These are phyloP conservation scores for Colletotrichum coccodes DNA, from an alignment of 2,329 filamentous ascomycete species.

Conservation along the genomic window DNA sequence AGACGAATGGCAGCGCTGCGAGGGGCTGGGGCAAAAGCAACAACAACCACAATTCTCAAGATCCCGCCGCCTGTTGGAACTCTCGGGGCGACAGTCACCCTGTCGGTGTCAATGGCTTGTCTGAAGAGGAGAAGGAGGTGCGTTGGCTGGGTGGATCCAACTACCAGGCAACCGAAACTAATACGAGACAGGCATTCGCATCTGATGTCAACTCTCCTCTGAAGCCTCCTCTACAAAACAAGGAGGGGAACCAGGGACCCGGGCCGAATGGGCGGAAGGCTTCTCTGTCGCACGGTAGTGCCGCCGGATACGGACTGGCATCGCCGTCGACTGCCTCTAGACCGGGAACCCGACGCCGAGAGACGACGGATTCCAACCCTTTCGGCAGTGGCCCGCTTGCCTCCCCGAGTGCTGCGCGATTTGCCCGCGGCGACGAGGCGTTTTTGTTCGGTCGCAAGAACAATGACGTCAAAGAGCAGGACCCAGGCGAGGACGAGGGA, in stretches of 20 bases:
- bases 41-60: conserved; percentile 78
- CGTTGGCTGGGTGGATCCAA: conserved; percentile 37
- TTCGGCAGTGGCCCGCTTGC: conserved; percentile 62
- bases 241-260: conserved; percentile 65
- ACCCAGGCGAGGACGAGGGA: conserved; percentile 56
- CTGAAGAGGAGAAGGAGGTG: conserved; percentile 69
- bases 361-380: conserved; percentile 78
- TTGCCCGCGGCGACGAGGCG: conserved; percentile 70
- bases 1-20: conserved; percentile 70
- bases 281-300: conserved; percentile 79
- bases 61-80: conserved; percentile 95
- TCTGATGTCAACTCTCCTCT: conserved; percentile 93
- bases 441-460: conserved; percentile 68
- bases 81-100: conserved; percentile 75
- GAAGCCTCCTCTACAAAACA: conserved; percentile 84
- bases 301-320: conserved; percentile 73
- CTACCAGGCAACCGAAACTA: conserved; percentile 5
- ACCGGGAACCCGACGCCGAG: conserved; percentile 82
- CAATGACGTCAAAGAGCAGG: conserved; percentile 60
- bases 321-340: conserved; percentile 79
- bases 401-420: conserved; percentile 71
- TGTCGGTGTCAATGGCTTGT: conserved; percentile 78
- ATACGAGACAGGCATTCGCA: conserved; percentile 73
- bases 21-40: conserved; percentile 81
- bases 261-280: conserved; percentile 78